These are phyloP conservation scores for Phytophthora sansomeana DNA, from an alignment of 352 stramenopile genomes.

Conservation along the genomic window DNA sequence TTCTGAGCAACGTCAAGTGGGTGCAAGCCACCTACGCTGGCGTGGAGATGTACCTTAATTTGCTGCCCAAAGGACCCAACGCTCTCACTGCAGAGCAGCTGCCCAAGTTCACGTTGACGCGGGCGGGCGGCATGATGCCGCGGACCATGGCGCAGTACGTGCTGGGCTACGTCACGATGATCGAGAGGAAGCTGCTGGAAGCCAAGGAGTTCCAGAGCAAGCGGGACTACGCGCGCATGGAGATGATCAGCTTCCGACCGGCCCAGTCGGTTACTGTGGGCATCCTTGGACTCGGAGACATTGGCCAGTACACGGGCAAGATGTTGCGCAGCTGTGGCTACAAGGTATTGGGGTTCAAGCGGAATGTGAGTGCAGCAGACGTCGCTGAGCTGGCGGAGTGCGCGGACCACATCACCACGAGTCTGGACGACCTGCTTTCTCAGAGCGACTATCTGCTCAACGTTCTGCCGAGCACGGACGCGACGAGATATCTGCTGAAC, in stretches of 20 bases:
- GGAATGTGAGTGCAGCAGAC: constrained; percentile 31
- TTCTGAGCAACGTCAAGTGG: constrained; percentile 46
- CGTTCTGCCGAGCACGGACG: constrained; percentile 80
- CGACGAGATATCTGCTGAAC: constrained; percentile 71
- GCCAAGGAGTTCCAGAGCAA: constrained; percentile 41
- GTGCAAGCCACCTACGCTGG: constrained; percentile 54
- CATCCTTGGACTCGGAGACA: constrained; percentile 59
- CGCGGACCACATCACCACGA: constrained; percentile 49
- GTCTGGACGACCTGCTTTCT: constrained; percentile 56
- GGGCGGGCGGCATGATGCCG: constrained; percentile 51
- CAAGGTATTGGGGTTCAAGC: constrained; percentile 66
- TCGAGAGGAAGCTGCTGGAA: constrained; percentile 47
- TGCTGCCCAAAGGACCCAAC: constrained; percentile 31
- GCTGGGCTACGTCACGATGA: constrained; percentile 48
- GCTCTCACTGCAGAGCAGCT: constrained; percentile 12
- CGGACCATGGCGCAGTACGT: constrained; percentile 56
- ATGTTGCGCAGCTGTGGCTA: constrained; percentile 55
- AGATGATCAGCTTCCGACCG: constrained; percentile 36
- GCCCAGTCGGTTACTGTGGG: constrained; percentile 51
- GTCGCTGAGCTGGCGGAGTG: constrained; percentile 30
- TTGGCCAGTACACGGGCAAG: constrained; percentile 56
- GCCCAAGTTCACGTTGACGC: constrained; percentile 45
- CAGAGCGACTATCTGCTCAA: constrained; percentile 84
- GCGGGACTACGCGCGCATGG: constrained; percentile 32
- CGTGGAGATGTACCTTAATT: constrained; percentile 43